phyloP scores from a whole-genome alignment of 2,329 filamentous ascomycete species.

The Claviceps digitariae region DNA sequence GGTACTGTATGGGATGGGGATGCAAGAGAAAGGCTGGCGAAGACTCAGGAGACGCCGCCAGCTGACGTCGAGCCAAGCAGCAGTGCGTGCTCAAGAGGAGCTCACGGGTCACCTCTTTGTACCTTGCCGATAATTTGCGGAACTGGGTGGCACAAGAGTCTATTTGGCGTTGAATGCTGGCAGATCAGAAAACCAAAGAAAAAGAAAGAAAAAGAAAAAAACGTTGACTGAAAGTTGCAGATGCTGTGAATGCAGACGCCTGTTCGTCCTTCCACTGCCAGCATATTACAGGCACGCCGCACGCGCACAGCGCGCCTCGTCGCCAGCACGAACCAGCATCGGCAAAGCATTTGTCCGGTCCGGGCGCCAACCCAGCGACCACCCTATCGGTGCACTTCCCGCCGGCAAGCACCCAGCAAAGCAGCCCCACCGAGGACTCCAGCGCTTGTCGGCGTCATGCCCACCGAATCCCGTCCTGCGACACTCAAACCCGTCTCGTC shows the following conservation, averaged over 20 bases:
- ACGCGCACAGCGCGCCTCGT: neutral
- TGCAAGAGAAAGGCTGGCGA: neutral
- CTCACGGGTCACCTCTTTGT: neutral
- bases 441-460: neutral
- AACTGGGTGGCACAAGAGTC: neutral
- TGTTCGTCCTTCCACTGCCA: neutral
- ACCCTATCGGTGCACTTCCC: slow-evolving; percentile 1
- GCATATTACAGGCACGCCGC: neutral
- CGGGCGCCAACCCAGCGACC: neutral
- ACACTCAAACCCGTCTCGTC: neutral
- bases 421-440: neutral
- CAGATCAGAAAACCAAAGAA: neutral
- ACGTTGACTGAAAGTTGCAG: neutral
- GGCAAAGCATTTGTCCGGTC: slow-evolving; percentile 8
- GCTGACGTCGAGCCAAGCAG: neutral
- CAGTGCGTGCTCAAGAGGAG: neutral
- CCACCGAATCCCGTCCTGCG: neutral
- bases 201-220: too few relatives aligned
- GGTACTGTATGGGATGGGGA: neutral
- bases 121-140: neutral
- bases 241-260: neutral
- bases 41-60: neutral
- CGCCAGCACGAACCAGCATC: neutral
- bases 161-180: neutral
- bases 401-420: neutral